Conservation (phyloP, 2,329 filamentous ascomycete genomes). For the Penicillium sp. region DNA sequence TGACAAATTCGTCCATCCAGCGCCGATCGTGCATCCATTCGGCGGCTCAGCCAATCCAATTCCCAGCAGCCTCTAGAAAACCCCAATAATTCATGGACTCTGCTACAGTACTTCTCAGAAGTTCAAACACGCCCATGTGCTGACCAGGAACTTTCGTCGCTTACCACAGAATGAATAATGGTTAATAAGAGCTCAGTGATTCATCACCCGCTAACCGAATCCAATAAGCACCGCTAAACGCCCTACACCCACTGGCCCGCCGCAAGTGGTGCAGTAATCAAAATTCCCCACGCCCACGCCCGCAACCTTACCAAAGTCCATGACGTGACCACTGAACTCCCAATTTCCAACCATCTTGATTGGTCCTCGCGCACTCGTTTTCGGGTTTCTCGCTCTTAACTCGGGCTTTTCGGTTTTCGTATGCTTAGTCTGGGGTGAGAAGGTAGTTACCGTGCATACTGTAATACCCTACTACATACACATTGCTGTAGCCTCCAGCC, state of each 20-base stretch:
- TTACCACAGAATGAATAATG: too few relatives aligned
- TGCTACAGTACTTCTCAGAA: neutral
- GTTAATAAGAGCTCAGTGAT: conserved; percentile 8
- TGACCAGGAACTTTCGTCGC: too few relatives aligned
- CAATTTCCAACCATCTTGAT: neutral
- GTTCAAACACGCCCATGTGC: too few relatives aligned
- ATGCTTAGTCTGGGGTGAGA: too few relatives aligned
- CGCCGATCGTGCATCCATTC: neutral
- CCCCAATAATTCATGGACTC: neutral
- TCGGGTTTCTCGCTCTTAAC: neutral
- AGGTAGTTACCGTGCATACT: neutral
- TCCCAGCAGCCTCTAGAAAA: neutral
- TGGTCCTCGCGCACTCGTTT: neutral
- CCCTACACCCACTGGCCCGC: neutral
- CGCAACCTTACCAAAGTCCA: conserved; percentile 12
- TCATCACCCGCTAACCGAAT: conserved; percentile 7
- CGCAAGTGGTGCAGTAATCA: neutral
- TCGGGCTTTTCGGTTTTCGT: neutral
- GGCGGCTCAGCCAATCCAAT: neutral
- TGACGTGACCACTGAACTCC: conserved; percentile 15
- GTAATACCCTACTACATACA: neutral
- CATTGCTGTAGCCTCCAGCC: neutral
- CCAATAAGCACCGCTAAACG: conserved; percentile 1
- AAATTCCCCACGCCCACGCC: neutral
- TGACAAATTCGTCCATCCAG: neutral